These are phyloP conservation scores for Kernera saxatilis DNA, from an alignment of 345 rosid species.

Conservation along the genomic window DNA sequence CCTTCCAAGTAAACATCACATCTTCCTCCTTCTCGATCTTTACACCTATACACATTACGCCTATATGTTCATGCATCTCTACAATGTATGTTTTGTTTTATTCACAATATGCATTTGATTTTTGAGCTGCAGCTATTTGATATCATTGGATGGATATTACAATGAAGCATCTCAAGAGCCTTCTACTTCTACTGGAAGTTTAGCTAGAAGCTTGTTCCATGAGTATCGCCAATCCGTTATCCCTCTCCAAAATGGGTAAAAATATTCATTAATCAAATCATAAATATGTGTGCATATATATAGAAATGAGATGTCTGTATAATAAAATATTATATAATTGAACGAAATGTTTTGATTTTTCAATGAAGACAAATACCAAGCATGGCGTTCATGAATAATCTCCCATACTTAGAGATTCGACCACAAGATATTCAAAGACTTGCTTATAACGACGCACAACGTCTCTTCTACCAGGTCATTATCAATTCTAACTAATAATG, in stretches of 20 bases:
- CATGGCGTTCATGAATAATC: constrained; percentile 47
- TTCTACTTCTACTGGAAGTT: constrained; percentile 40
- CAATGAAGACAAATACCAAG: constrained; percentile 47
- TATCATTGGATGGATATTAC: constrained; percentile 50
- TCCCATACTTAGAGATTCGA: constrained; percentile 48
- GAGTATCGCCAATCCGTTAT: constrained; percentile 40
- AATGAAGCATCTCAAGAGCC: constrained; percentile 37
- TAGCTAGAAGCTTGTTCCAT: constrained; percentile 41
- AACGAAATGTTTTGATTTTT: background rate
- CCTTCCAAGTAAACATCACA: constrained; percentile 37
- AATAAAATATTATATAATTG: background rate
- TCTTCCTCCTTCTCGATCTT: background rate
- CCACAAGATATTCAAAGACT: constrained; percentile 39
- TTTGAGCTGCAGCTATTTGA: constrained; percentile 40
- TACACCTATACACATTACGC: background rate
- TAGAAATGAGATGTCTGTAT: no score
- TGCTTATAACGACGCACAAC: constrained; percentile 42
- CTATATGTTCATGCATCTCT: background rate
- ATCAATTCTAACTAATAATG: background rate
- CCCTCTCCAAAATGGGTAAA: constrained; percentile 35
- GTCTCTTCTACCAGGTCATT: constrained; percentile 62
- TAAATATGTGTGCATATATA: background rate
- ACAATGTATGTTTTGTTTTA: background rate
- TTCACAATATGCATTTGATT: background rate
- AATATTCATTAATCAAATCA: background rate